phyloP scores from a whole-genome alignment of 192 early-diverging fungal genomes.

The Coemansia interrupta region DNA sequence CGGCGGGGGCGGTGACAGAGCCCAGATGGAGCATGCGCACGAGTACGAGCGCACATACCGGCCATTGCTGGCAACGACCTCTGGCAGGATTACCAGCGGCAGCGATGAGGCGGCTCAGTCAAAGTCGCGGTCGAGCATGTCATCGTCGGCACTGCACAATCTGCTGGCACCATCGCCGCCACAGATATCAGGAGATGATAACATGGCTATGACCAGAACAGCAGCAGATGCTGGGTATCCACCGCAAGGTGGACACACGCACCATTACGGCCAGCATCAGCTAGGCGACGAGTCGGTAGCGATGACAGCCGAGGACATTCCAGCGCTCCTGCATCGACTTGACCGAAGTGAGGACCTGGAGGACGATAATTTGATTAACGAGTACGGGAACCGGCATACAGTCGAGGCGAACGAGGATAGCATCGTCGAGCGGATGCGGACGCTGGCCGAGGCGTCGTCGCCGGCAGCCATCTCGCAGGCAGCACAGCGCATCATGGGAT shows the following conservation, averaged over 20 bases:
- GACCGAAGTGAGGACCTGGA: slow-evolving; percentile 15
- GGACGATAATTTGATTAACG: not conserved
- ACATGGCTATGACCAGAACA: too few species aligned
- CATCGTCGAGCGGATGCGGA: slow-evolving; percentile 35
- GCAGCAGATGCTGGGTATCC: too few species aligned
- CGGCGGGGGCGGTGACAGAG: too few species aligned
- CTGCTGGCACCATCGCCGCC: slow-evolving; percentile 9
- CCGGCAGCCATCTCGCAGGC: slow-evolving; percentile 24
- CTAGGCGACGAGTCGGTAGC: too few species aligned
- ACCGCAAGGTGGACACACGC: too few species aligned
- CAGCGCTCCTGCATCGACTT: slow-evolving; percentile 27
- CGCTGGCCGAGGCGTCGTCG: slow-evolving; percentile 25
- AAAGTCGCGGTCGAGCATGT: not conserved
- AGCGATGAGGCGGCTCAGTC: not conserved
- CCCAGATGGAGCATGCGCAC: slow-evolving; percentile 2
- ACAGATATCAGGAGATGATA: not conserved
- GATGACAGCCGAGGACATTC: slow-evolving; percentile 22
- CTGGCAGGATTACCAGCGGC: too few species aligned
- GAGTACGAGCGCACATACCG: not conserved
- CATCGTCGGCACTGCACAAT: slow-evolving; percentile 11
- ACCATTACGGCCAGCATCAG: too few species aligned
- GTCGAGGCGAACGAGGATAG: slow-evolving; percentile 2
- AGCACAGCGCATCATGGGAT: slow-evolving; percentile 40
- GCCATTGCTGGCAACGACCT: slow-evolving; percentile 17
- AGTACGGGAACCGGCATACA: not conserved